Conservation (phyloP, 2,329 filamentous ascomycete genomes). For the Scedosporium minutisporum region DNA sequence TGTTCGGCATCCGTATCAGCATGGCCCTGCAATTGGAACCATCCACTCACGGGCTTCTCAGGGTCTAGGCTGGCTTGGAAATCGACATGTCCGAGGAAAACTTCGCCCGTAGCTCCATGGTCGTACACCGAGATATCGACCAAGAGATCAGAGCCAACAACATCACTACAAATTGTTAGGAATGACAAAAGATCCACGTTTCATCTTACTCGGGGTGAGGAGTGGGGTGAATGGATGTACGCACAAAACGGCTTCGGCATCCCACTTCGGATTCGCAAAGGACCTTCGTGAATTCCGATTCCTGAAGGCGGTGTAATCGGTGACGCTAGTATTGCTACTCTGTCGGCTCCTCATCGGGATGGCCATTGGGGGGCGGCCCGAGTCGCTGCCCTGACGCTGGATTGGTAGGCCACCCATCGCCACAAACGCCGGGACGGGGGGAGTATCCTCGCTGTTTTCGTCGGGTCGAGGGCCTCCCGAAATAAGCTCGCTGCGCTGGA, state of each 20-base stretch:
- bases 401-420: conserved; percentile 48
- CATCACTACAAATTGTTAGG: conserved; percentile 54
- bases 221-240: conserved; percentile 24
- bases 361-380: conserved; percentile 72
- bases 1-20: conserved; percentile 62
- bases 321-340: conserved; percentile 84
- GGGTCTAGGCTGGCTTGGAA: conserved; percentile 59
- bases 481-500: conserved; percentile 93
- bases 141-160: conserved; percentile 81
- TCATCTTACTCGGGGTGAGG: neutral
- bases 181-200: neutral
- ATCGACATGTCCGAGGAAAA: conserved; percentile 79
- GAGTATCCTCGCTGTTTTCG: conserved; percentile 48
- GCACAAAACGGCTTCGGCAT: conserved; percentile 91
- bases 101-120: conserved; percentile 63
- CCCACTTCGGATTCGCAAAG: conserved; percentile 84
- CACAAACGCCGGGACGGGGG: conserved; percentile 31
- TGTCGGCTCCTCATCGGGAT: conserved; percentile 96
- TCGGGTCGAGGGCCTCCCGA: conserved; percentile 68
- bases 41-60: conserved; percentile 67
- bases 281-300: conserved; percentile 48
- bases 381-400: conserved; percentile 67
- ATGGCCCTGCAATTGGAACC: conserved; percentile 74
- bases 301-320: conserved; percentile 51
- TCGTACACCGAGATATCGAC: conserved; percentile 94